These are phyloP conservation scores for Fusarium citri DNA, from an alignment of 2,329 filamentous ascomycete species.

Conservation along the genomic window DNA sequence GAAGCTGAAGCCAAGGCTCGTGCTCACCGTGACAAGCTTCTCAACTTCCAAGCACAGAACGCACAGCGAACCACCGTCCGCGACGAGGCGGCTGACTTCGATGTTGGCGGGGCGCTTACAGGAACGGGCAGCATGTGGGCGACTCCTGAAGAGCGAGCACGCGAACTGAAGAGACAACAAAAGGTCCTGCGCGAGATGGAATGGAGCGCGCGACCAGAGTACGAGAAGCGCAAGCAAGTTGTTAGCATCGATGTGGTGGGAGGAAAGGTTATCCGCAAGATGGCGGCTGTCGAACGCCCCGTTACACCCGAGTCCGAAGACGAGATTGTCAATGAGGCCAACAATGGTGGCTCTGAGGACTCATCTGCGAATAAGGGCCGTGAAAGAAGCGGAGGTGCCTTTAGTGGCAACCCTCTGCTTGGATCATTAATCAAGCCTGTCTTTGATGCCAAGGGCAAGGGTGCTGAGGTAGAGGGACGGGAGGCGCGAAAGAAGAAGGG, in stretches of 20 bases:
- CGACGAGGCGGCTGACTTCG: slow-evolving; percentile 80
- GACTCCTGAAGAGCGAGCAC: slow-evolving; percentile 81
- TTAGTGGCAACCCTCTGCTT: slow-evolving; percentile 76
- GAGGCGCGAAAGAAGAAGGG: slow-evolving; percentile 57
- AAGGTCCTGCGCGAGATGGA: slow-evolving; percentile 86
- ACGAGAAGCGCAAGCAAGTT: slow-evolving; percentile 87
- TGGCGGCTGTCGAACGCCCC: slow-evolving; percentile 72
- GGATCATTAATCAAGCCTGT: slow-evolving; percentile 74
- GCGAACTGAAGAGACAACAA: slow-evolving; percentile 87
- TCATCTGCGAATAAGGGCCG: slow-evolving; percentile 50
- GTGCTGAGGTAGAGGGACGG: slow-evolving; percentile 51
- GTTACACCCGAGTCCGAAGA: slow-evolving; percentile 62
- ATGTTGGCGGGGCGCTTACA: slow-evolving; percentile 59
- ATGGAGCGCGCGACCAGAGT: slow-evolving; percentile 85
- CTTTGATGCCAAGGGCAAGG: slow-evolving; percentile 66
- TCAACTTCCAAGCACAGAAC: slow-evolving; percentile 87
- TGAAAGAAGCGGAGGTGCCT: slow-evolving; percentile 64
- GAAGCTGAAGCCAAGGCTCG: slow-evolving; percentile 76
- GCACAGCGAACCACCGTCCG: slow-evolving; percentile 84
- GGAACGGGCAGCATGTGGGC: slow-evolving; percentile 77
- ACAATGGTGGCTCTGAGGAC: slow-evolving; percentile 49
- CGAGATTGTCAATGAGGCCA: slow-evolving; percentile 49
- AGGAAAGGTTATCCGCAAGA: slow-evolving; percentile 79
- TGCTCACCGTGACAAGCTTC: slow-evolving; percentile 82
- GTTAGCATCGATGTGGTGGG: slow-evolving; percentile 86